Base-by-base conservation (phyloP, 2,329 filamentous ascomycete species). In the Beauveria asiatica region DNA sequence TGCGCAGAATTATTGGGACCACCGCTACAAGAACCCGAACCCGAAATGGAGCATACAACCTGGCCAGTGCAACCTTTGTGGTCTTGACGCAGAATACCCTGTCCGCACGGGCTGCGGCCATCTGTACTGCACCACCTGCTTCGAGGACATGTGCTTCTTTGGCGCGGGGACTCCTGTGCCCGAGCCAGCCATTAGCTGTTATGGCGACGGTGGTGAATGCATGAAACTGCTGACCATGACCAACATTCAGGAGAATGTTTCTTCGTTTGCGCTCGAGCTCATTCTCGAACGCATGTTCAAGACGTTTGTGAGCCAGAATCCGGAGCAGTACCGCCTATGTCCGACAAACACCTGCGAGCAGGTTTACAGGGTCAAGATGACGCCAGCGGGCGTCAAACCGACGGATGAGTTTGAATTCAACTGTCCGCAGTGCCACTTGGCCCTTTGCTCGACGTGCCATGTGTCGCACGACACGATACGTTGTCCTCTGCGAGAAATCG, bases 61-160 rank as follows among this genome's bases (percentile, higher is more conserved):
- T 7, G 17, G 27, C 21, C n/a, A 51, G 9, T 44, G 59, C 25
- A 16, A n/a, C 13, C 45, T 61, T 2, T 61, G 59, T 25, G 33
- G 52, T 5, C 23, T 41, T 23, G n/a, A 30, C 25, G 52, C 52
- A 2, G 59, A 61, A 17, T 13, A 57, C 17, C 23, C 59, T 5
- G 46, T 56, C 25, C 8, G 25, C 13, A 61, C 59, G 11, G n/a
- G n/a, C n/a, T 61, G 59, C 46, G 23, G 25, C 4, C 59, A 61
- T 27, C 19, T 57, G 25, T 61, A 44, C 41, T 61, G 59, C 39
- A 45, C 23, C 11, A 8, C 11, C 21, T 61, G 59, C 52, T 61
- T 57, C 19, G 52, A 61, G 17, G 52, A 44, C 59, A 57, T 61
- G 59, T 61, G 59, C n/a, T 46, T 61, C n/a, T 61, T 46, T 2